Percentiles rank a stretch among this genome's conserved stretches.
Conservation (phyloP, 768 basidiomycete genomes). For the Scleroderma citrinum region DNA sequence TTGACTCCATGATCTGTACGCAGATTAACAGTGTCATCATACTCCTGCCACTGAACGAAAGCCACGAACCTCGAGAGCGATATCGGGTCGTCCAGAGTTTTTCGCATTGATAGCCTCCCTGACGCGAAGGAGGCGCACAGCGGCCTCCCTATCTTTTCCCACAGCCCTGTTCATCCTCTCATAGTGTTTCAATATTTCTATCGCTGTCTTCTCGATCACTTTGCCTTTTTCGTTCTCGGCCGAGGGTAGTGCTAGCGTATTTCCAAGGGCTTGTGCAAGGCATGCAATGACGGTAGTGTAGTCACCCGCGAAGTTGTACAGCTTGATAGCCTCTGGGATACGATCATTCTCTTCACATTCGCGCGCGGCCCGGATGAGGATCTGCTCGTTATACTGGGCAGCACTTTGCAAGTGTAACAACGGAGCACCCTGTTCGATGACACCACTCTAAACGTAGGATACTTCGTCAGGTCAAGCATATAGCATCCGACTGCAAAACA, state of each 20-base stretch:
- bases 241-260: conserved; percentile 64
- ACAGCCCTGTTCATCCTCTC: conserved; percentile 69
- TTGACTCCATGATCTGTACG: conserved; percentile 76
- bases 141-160: conserved; percentile 68
- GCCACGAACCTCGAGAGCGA: conserved; percentile 70
- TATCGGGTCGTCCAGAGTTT: conserved; percentile 63
- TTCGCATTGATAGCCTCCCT: conserved; percentile 78
- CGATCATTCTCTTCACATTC: conserved; percentile 82
- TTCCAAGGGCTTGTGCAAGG: conserved; percentile 83
- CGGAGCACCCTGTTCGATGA: conserved; percentile 77
- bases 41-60: background rate
- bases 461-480: conserved; percentile 1
- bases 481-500: conserved; percentile 26
- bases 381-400: conserved; percentile 70
- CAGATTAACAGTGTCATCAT: background rate
- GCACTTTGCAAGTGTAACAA: conserved; percentile 67
- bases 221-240: conserved; percentile 54
- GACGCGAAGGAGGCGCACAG: conserved; percentile 69
- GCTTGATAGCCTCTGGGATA: conserved; percentile 84
- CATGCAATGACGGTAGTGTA: conserved; percentile 83
- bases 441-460: conserved; percentile 53
- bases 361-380: conserved; percentile 78
- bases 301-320: conserved; percentile 93
- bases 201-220: conserved; percentile 65
- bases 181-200: conserved; percentile 75